These are phyloP conservation scores for Colletotrichum siamense DNA, from an alignment of 2,329 filamentous ascomycete genomes.

Conservation along the genomic window DNA sequence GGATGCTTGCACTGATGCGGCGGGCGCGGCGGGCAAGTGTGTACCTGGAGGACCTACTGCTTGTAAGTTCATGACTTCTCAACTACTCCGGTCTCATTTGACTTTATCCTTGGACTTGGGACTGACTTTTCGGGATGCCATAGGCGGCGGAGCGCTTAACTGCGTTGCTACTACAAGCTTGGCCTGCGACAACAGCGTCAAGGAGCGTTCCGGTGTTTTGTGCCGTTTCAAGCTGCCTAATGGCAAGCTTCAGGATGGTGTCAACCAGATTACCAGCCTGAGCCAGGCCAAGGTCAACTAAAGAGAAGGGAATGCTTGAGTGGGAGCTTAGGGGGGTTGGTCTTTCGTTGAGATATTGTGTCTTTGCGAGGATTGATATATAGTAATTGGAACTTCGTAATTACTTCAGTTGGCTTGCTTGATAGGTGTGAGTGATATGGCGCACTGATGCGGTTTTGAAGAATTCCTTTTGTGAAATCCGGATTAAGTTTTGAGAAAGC, in stretches of 20 bases:
- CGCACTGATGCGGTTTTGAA: too few species aligned
- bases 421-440: too few species aligned
- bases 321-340: too few species aligned
- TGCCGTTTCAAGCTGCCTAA: constrained; percentile 30
- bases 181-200: constrained; percentile 27
- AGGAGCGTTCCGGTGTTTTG: constrained; percentile 31
- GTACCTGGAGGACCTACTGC: constrained; percentile 34
- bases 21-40: constrained; percentile 33
- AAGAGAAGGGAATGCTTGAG: neutral
- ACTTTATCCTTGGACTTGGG: too few species aligned
- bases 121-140: too few species aligned
- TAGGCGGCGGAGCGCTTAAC: constrained; percentile 29
- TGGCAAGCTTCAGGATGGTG: constrained; percentile 32
- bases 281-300: constrained; percentile 31
- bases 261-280: constrained; percentile 27
- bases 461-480: rapidly evolving
- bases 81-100: too few species aligned
- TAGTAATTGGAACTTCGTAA: neutral
- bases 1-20: constrained; percentile 33
- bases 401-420: neutral
- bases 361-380: neutral
- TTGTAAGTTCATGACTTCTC: constrained; percentile 28
- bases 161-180: constrained; percentile 31
- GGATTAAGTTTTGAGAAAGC: neutral
- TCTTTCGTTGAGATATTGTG: neutral